phyloP scores from a whole-genome alignment of 2,329 filamentous ascomycete species.

The Epichloe festucae region DNA sequence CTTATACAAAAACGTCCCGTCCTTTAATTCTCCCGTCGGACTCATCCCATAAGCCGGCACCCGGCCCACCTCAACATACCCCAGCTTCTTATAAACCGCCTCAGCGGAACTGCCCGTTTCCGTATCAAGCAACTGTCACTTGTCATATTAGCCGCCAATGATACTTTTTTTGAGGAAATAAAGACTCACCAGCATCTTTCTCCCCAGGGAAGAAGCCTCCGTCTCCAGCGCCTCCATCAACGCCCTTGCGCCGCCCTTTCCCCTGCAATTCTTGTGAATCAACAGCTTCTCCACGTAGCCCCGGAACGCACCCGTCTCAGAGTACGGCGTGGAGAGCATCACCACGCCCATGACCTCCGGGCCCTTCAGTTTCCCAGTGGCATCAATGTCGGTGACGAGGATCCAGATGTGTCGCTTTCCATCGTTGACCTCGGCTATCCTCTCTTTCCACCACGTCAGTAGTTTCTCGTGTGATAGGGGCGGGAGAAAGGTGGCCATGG shows the following conservation, averaged over 20 bases:
- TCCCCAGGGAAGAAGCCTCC: constrained; percentile 35
- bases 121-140: constrained; percentile 35
- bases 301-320: constrained; percentile 43
- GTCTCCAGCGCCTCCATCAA: constrained; percentile 42
- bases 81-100: constrained; percentile 39
- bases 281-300: constrained; percentile 45
- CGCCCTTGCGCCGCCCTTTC: constrained; percentile 35
- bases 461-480: constrained; percentile 44
- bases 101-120: constrained; percentile 40
- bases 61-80: constrained; percentile 40
- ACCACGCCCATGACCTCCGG: constrained; percentile 41
- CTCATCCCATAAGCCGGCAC: constrained; percentile 41
- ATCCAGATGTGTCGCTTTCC: constrained; percentile 40
- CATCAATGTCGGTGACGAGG: constrained; percentile 27
- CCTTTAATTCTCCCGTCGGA: constrained; percentile 34
- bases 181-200: constrained; percentile 38
- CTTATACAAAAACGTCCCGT: constrained; percentile 47
- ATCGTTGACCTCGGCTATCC: constrained; percentile 32
- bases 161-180: too few species aligned
- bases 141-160: not conserved
- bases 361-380: constrained; percentile 23
- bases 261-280: constrained; percentile 36
- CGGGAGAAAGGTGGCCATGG: constrained; percentile 45
- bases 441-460: constrained; percentile 41
- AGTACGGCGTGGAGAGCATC: constrained; percentile 36